Percentiles rank a stretch among this genome's conserved stretches.
Conservation (phyloP, 495 filamentous ascomycete species). For the Xylaria grammica region DNA sequence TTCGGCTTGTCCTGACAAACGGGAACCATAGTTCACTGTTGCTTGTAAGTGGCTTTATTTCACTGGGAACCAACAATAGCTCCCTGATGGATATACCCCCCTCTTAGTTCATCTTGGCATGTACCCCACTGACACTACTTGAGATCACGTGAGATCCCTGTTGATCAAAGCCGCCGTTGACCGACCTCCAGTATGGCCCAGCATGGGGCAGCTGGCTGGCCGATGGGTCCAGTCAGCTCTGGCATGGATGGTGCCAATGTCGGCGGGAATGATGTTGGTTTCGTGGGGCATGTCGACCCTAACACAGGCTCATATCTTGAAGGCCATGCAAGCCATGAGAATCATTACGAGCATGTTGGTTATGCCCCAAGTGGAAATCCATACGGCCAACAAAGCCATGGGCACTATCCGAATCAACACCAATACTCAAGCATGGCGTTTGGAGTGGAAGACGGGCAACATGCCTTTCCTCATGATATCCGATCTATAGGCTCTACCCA, state of each 20-base stretch:
- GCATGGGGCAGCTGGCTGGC: conserved; percentile 18
- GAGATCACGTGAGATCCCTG: conserved; percentile 22
- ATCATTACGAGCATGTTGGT: background rate
- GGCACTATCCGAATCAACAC: background rate
- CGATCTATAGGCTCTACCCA: conserved; percentile 7
- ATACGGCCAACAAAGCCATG: conserved; percentile 14
- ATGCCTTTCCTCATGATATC: conserved; percentile 1
- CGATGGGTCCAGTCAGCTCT: conserved; percentile 7
- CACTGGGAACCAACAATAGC: background rate
- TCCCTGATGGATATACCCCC: conserved; percentile 12
- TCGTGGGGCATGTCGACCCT: conserved; percentile 10
- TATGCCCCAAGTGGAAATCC: background rate
- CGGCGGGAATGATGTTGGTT: conserved; percentile 1
- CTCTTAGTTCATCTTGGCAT: conserved; percentile 9
- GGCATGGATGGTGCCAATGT: background rate
- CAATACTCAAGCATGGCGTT: conserved; percentile 6
- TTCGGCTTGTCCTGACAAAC: background rate
- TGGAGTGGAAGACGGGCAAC: background rate
- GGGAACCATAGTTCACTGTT: background rate
- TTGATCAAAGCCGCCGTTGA: conserved; percentile 1
- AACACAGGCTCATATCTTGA: conserved; percentile 15
- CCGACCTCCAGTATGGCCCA: conserved; percentile 16
- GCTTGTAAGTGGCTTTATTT: conserved; percentile 10
- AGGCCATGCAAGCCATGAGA: background rate
- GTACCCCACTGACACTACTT: conserved; percentile 16